A percentile compares a stretch with the other conserved stretches of the same genome.
These are phyloP conservation scores for Castanea mollissima DNA, from an alignment of 306 rosid species.

Conservation along the genomic window DNA sequence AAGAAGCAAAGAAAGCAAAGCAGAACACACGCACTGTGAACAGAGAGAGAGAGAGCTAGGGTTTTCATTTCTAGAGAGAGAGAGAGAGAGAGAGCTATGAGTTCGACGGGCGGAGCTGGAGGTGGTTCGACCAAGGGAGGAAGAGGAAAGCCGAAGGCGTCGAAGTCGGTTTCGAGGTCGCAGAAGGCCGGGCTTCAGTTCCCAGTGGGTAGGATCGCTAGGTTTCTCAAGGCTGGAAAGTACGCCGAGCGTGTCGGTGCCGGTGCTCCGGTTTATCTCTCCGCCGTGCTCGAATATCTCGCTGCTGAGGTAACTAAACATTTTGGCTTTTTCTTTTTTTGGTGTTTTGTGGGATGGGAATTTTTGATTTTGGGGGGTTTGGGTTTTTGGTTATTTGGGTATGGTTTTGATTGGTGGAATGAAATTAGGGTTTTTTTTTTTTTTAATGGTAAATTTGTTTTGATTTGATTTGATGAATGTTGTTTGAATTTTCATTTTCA, in stretches of 20 bases:
- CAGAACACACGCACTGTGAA: no score
- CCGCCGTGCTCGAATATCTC: conserved; percentile 87
- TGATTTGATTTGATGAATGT: not conserved
- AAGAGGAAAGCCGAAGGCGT: conserved; percentile 81
- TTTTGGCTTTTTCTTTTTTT: not conserved
- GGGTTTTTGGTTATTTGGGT: not conserved
- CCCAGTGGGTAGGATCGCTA: conserved; percentile 81
- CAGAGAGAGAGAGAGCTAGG: no score
- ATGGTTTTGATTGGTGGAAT: not conserved
- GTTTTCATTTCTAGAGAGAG: not conserved
- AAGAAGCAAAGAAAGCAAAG: not conserved
- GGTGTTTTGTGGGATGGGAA: not conserved
- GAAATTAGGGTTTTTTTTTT: not conserved
- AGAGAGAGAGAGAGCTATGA: conserved; percentile 37
- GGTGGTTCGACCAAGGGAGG: conserved; percentile 73
- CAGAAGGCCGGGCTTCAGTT: conserved; percentile 86
- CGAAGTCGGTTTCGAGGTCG: conserved; percentile 82
- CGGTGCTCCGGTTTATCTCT: conserved; percentile 86
- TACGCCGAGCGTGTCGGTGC: conserved; percentile 96
- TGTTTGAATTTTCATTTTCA: no score
- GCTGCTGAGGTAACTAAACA: conserved; percentile 58
- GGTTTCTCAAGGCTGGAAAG: conserved; percentile 80
- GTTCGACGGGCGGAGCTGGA: conserved; percentile 52
- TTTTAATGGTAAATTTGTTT: not conserved
- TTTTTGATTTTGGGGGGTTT: not conserved